phyloP scores from a whole-genome alignment of 352 stramenopile genomes.

The Phytophthora tentaculata region DNA sequence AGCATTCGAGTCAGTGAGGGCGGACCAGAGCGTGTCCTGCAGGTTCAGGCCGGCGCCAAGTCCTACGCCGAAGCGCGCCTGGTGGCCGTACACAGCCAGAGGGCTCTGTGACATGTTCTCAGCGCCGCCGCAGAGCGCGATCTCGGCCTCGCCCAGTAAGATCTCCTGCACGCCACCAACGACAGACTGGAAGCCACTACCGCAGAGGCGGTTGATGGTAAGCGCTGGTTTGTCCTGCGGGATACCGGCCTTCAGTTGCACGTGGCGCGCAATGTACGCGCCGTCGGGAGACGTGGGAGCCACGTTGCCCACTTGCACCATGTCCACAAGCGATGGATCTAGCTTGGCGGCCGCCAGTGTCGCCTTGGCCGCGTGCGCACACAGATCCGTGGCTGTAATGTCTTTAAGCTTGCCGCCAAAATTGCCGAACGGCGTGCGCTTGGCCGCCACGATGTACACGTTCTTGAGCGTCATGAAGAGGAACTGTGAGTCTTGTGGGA shows the following conservation, averaged over 20 bases:
- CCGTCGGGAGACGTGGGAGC: slow-evolving; percentile 94
- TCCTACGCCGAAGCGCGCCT: slow-evolving; percentile 92
- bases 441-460: slow-evolving; percentile 96
- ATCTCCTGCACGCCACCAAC: slow-evolving; percentile 93
- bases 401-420: slow-evolving; percentile 96
- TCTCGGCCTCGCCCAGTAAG: slow-evolving; percentile 87
- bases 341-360: slow-evolving; percentile 81
- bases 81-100: slow-evolving; percentile 91
- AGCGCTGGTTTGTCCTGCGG: slow-evolving; percentile 92
- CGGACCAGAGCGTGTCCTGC: slow-evolving; percentile 96
- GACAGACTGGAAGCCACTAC: slow-evolving; percentile 97
- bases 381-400: slow-evolving; percentile 92
- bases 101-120: slow-evolving; percentile 98
- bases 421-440: slow-evolving; percentile 95
- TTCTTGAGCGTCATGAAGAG: slow-evolving; percentile 65
- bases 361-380: slow-evolving; percentile 85
- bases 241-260: slow-evolving; percentile 92
- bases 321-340: slow-evolving; percentile 91
- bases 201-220: slow-evolving; percentile 98
- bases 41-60: slow-evolving; percentile 94
- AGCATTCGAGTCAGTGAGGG: slow-evolving; percentile 95
- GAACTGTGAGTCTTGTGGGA: slow-evolving; percentile 1
- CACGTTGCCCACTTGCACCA: slow-evolving; percentile 97
- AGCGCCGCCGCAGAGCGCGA: slow-evolving; percentile 91
- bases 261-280: slow-evolving; percentile 95